A percentile compares a stretch with the other conserved stretches of the same genome.
Evolutionary conservation across 768 basidiomycete species (phyloP).

Genomic region (Rhodotorula toruloides): DNA sequence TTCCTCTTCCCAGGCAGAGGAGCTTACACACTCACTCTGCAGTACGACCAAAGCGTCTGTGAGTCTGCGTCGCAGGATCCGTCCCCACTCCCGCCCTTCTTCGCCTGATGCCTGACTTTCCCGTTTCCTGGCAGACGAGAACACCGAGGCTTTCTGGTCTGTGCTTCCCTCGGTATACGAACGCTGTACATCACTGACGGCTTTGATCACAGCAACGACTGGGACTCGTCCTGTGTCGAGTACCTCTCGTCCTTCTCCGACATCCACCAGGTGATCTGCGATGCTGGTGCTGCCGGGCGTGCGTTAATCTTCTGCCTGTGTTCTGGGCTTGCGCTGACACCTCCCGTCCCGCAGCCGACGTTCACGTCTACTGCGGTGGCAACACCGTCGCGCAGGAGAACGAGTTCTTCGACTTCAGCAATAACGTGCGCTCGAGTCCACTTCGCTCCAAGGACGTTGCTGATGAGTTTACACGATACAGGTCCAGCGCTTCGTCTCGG

Average conservation of each 20-base stretch:
- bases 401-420: constrained; percentile 18
- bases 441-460: too few relatives aligned
- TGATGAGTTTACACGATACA: too few relatives aligned
- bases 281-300: constrained; percentile 10
- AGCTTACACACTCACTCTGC: neutral
- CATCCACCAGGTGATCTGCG: constrained; percentile 10
- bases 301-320: neutral
- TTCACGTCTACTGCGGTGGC: constrained; percentile 10
- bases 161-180: too few relatives aligned
- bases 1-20: too few relatives aligned
- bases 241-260: constrained; percentile 24
- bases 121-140: neutral
- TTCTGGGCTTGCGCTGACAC: neutral
- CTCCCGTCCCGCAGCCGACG: neutral
- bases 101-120: neutral
- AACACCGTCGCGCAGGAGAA: constrained; percentile 15
- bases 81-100: neutral
- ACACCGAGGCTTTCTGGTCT: neutral
- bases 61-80: too few relatives aligned
- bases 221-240: constrained; percentile 14
- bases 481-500: constrained; percentile 12
- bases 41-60: constrained; percentile 2
- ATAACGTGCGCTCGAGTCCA: neutral
- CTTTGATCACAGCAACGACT: neutral
- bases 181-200: neutral